Percentiles rank a stretch among this genome's conserved stretches.
These are phyloP conservation scores for Grosmannia penicillata DNA, from an alignment of 2,329 filamentous ascomycete genomes.

Conservation along the genomic window DNA sequence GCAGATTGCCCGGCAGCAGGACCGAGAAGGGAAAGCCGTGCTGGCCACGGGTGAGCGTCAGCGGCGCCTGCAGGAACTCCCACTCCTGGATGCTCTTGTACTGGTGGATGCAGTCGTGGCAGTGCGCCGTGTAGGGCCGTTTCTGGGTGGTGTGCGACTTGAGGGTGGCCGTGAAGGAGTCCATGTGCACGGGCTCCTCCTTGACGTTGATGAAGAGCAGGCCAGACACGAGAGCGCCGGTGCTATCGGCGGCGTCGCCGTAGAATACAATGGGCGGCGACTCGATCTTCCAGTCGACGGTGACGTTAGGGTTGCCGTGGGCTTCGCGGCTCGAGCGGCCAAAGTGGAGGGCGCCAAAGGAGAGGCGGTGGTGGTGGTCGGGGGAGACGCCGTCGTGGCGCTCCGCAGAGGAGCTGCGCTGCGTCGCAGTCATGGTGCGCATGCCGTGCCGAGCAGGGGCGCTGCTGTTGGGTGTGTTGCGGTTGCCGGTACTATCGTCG, in stretches of 20 bases:
- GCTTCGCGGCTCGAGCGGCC: slow-evolving; percentile 26
- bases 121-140: slow-evolving; percentile 68
- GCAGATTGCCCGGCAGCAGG: slow-evolving; percentile 72
- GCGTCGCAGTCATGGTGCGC: slow-evolving; percentile 9
- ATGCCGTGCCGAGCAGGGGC: slow-evolving; percentile 5
- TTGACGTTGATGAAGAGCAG: slow-evolving; percentile 61
- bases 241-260: slow-evolving; percentile 57
- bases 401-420: too few species aligned
- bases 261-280: slow-evolving; percentile 79
- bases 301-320: slow-evolving; percentile 23
- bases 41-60: slow-evolving; percentile 33
- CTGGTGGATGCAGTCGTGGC: slow-evolving; percentile 58
- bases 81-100: slow-evolving; percentile 63
- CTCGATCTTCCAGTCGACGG: slow-evolving; percentile 52
- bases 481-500: slow-evolving; percentile 12
- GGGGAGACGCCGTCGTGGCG: too few species aligned
- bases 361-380: slow-evolving; percentile 25
- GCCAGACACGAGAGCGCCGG: slow-evolving; percentile 73
- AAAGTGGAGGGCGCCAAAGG: slow-evolving; percentile 27
- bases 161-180: slow-evolving; percentile 59
- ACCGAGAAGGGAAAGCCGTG: slow-evolving; percentile 85
- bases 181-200: slow-evolving; percentile 51
- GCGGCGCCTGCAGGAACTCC: slow-evolving; percentile 52
- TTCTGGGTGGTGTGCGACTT: slow-evolving; percentile 60
- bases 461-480: slow-evolving; percentile 4